phyloP scores from a whole-genome alignment of 2,329 filamentous ascomycete genomes.

The Dendryphion nanum region DNA sequence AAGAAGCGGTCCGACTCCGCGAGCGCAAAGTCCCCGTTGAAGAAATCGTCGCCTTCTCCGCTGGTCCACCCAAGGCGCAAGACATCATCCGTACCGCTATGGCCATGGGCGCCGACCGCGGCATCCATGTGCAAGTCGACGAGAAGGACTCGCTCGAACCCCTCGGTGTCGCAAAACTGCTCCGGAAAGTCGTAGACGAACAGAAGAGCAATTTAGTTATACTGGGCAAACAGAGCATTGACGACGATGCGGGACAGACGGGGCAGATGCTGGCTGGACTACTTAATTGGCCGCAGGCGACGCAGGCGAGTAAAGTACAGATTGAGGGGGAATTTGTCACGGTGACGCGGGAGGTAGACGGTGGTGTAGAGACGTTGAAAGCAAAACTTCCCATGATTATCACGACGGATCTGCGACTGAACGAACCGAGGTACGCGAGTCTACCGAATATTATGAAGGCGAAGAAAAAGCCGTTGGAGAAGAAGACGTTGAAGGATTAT shows the following conservation, averaged over 20 bases:
- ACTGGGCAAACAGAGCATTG: constrained; percentile 96
- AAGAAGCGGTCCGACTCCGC: constrained; percentile 92
- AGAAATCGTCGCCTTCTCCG: constrained; percentile 86
- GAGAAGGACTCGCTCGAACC: constrained; percentile 78
- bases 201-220: constrained; percentile 91
- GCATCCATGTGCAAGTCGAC: constrained; percentile 67
- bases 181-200: constrained; percentile 74
- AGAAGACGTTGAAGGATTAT: constrained; percentile 76
- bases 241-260: constrained; percentile 93
- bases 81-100: constrained; percentile 94
- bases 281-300: constrained; percentile 90
- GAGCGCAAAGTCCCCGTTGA: constrained; percentile 75
- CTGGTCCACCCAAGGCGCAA: constrained; percentile 80
- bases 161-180: constrained; percentile 84
- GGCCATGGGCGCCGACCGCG: constrained; percentile 97
- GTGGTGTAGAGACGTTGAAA: constrained; percentile 84
- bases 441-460: constrained; percentile 99
- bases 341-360: constrained; percentile 91
- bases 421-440: constrained; percentile 92
- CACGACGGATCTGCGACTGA: constrained; percentile 90
- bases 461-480: constrained; percentile 98
- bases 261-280: constrained; percentile 96
- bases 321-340: constrained; percentile 70
- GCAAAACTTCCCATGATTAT: constrained; percentile 88
- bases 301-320: constrained; percentile 82